Percentiles rank a stretch among this genome's conserved stretches.
phyloP scores from a whole-genome alignment of 2,329 filamentous ascomycete species.

The Talaromyces amestolkiae region DNA sequence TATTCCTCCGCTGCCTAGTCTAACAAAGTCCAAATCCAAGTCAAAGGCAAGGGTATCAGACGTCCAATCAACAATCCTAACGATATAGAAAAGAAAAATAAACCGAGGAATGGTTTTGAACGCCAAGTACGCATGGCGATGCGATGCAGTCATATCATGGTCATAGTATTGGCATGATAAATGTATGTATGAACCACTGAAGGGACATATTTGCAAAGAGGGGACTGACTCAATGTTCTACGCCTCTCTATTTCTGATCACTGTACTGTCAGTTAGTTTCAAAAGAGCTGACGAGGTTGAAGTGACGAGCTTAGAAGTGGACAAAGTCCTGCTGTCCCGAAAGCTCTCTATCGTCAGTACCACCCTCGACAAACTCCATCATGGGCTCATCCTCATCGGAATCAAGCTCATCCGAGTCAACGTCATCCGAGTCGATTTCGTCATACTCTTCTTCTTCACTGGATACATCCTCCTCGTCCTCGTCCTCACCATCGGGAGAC shows the following conservation, averaged over 20 bases:
- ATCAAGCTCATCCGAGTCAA: conserved; percentile 61
- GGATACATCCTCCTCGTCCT: conserved; percentile 66
- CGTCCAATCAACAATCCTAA: neutral
- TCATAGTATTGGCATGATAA: neutral
- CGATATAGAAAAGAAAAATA: neutral
- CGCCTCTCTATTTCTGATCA: conserved; percentile 1
- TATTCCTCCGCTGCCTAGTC: neutral
- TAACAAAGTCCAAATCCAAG: neutral
- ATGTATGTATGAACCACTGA: neutral
- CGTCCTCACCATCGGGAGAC: conserved; percentile 51
- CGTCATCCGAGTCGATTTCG: conserved; percentile 65
- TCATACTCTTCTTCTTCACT: conserved; percentile 71
- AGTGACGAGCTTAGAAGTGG: conserved; percentile 36
- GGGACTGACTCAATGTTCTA: neutral
- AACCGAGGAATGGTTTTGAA: neutral
- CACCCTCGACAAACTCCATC: conserved; percentile 36
- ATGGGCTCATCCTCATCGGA: conserved; percentile 35
- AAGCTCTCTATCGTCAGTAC: conserved; percentile 46
- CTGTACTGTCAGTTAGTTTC: conserved; percentile 6
- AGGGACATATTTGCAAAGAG: neutral
- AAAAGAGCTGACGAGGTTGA: neutral
- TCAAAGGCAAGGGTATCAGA: neutral
- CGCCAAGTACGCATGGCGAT: neutral
- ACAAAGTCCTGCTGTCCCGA: conserved; percentile 56
- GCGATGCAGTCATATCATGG: neutral